Base-by-base conservation (phyloP, 2,329 filamentous ascomycete genomes). In the Cladosporium cucumerinum region DNA sequence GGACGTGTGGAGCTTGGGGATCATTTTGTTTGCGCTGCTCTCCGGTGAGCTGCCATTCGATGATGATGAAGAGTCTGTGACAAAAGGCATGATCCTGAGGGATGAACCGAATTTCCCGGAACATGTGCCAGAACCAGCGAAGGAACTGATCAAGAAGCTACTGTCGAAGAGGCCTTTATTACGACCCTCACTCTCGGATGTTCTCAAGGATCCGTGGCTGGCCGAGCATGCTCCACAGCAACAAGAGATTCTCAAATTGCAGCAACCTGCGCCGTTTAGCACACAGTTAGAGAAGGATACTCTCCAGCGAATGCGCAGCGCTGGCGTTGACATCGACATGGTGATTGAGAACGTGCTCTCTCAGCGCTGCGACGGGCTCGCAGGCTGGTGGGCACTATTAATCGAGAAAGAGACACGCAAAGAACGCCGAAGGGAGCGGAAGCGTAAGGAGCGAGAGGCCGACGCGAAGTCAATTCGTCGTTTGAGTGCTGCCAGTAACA, bases 391-490 rank as follows among this genome's bases (percentile, higher is more conserved):
- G 95, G 91, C 92, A 3, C 79, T 99, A 30, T 80, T 99, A 46
- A 87, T 98, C 11, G 95, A 98, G 74, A 99, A 98, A 76, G 95
- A 99, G 74, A 87, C 93, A 75, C 87, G 93, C 10, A 99, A 99
- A 77, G 89, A 93, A 69, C 85, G 81, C 67, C 84, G 93, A 66
- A 84, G 89, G 67, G 93, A 97, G 72, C 86, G 87, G 61, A 97
- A 94, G 74, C 86, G 94, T 10, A 92, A 86, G 73, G 93, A 98
- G 75, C 88, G 87, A 71, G 93, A 99, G 72, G 84, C 85, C 1
- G 92, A 98, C 72, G 87, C 87, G 64, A 89, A 92, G 75, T 91
- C 87, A 67, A 82, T 95, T 32, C 85, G 93, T 61, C 87, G 94
- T 48, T 82, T 98, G 54, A 98, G 95, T 67, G 92, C 91, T 64